Evolutionary conservation across 169 alveolate species (phyloP), one percentile per base, ranked within the genome.

Genomic region (Perkinsus chesapeaki): DNA sequence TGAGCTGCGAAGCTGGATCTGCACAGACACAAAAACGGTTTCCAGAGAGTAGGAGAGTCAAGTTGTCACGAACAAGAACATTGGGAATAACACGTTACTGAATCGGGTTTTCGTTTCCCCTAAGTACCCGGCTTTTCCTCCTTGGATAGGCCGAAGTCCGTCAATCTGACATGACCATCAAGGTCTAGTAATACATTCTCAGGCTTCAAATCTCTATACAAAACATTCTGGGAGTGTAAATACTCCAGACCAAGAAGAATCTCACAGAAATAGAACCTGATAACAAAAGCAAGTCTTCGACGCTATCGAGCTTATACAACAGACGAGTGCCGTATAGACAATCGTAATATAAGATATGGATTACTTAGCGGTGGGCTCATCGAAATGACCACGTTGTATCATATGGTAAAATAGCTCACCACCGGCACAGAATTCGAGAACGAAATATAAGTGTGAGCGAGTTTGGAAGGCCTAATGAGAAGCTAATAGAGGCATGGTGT

Each of bases 181-280:
- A 93, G 93, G 94, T 96, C 98, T 16, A 98, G 91, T 0, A 98
- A 98, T 37, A 97, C 96, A 93, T 98, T 97, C 94, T 97, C 99
- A 12, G 99, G 99, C 94, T 98, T 98, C 91, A 98, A 93, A 93
- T 98, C 99, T 92, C 99, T 95, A 91, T 97, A 98, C 91, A 98
- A 96, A 0, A 98, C 97, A 92, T 96, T 97, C 94, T 97, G 93
- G 92, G 95, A 94, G 93, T 98, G 99, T 48, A 97, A 95, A 92
- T 98, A 96, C 94, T 97, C 98, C 38, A 97, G 93, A 39, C 98
- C 98, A 47, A 96, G 93, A 38, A 97, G 73, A 36, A 96, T 93
- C 94, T 97, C 98, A 92, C 97, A 95, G 31, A 95, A 82, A 94
- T 96, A 97, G 47, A 96, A 95, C 91, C 96, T 95, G 31, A 23